A percentile compares a stretch with the other conserved stretches of the same genome.
Evolutionary conservation across 2,329 filamentous ascomycete genomes (phyloP).

Genomic region (Aspergillus spinulosporus): DNA sequence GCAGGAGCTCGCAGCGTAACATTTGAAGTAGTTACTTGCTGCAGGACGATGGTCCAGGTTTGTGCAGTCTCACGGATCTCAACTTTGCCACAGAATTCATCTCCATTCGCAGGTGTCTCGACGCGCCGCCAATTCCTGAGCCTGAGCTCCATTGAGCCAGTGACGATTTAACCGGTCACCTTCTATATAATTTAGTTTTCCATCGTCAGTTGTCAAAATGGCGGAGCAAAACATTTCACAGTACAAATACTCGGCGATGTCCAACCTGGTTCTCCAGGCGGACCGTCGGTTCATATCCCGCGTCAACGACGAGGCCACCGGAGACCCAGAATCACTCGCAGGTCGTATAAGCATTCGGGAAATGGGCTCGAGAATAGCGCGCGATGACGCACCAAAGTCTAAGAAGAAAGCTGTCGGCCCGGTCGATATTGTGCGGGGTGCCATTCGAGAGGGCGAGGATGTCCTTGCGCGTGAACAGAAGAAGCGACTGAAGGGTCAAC

Average conservation of each 20-base stretch:
- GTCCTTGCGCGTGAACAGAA: constrained; percentile 79
- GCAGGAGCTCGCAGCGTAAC: constrained; percentile 30
- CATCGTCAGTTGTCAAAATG: constrained; percentile 54
- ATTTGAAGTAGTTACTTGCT: constrained; percentile 30
- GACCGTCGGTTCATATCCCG: constrained; percentile 93
- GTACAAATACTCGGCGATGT: constrained; percentile 99
- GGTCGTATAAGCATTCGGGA: constrained; percentile 90
- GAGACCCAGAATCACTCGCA: constrained; percentile 94
- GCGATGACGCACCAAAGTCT: constrained; percentile 76
- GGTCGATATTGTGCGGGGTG: constrained; percentile 71
- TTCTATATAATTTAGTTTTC: constrained; percentile 12
- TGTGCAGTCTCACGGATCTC: constrained; percentile 32
- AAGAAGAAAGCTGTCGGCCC: constrained; percentile 70
- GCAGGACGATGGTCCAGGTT: constrained; percentile 41
- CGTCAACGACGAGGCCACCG: constrained; percentile 90
- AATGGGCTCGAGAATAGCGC: constrained; percentile 83
- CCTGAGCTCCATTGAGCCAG: constrained; percentile 36
- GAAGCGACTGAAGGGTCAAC: constrained; percentile 78
- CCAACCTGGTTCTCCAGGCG: constrained; percentile 99
- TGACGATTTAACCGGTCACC: constrained; percentile 27
- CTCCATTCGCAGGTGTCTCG: constrained; percentile 30
- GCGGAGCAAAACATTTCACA: constrained; percentile 78
- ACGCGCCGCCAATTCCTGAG: constrained; percentile 35
- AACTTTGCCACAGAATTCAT: constrained; percentile 28
- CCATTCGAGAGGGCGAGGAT: constrained; percentile 76